Conservation (phyloP, 2,329 filamentous ascomycete species). For the Hymenoscyphus fructigenus region DNA sequence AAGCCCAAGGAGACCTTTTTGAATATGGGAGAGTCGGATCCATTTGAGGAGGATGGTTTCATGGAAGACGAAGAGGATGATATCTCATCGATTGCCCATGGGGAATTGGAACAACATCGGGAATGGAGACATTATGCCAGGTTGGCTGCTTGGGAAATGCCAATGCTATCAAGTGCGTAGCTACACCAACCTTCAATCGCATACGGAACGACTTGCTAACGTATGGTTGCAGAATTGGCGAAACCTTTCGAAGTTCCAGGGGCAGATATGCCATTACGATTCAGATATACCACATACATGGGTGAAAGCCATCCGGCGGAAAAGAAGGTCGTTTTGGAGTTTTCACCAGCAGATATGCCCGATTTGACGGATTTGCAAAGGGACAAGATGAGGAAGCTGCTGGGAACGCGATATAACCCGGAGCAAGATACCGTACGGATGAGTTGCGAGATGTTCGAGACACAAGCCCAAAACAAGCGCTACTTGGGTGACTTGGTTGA, state of each 20-base stretch:
- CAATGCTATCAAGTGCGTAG: constrained; percentile 76
- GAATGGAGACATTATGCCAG: constrained; percentile 87
- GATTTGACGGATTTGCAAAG: constrained; percentile 66
- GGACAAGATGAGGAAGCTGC: constrained; percentile 83
- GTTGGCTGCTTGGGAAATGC: constrained; percentile 93
- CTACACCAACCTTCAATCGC: not conserved
- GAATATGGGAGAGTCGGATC: constrained; percentile 35
- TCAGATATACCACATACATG: constrained; percentile 96
- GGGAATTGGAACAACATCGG: constrained; percentile 82
- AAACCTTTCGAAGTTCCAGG: constrained; percentile 76
- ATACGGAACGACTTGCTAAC: constrained; percentile 17
- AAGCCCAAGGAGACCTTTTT: constrained; percentile 36
- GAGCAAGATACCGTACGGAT: constrained; percentile 80
- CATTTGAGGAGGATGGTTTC: constrained; percentile 29
- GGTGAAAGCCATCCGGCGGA: constrained; percentile 89
- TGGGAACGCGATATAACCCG: constrained; percentile 84
- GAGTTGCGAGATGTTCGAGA: constrained; percentile 84
- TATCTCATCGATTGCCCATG: constrained; percentile 79
- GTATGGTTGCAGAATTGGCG: constrained; percentile 63
- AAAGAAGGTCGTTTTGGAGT: constrained; percentile 92
- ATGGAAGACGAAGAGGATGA: constrained; percentile 70
- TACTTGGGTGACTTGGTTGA: constrained; percentile 80
- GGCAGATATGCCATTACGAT: constrained; percentile 71
- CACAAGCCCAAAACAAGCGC: constrained; percentile 95
- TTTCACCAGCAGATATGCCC: constrained; percentile 70